Base-by-base conservation (phyloP, 805 yeast species). In the Hanseniaspora lindneri region DNA sequence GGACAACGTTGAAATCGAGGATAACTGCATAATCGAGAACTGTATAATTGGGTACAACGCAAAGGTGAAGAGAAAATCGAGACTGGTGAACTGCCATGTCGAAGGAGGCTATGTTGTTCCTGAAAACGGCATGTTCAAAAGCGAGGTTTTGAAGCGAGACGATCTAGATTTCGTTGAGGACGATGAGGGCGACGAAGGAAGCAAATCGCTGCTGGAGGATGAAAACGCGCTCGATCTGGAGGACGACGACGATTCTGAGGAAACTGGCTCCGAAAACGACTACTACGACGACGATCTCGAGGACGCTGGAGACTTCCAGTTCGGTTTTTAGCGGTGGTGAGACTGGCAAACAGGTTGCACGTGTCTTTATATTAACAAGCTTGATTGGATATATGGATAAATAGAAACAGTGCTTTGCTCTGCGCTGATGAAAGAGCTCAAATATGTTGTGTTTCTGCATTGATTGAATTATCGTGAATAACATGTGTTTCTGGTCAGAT, bases 21-120 rank as follows among this genome's bases (percentile, higher is more conserved):
- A 89, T 62, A 96, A 84, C 55, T 80, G 75, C 41, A 60, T 65
- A 2, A 50, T 71, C 52, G 98, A 92, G 62, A 92, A 89, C 66
- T 85, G 94, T 66, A 79, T 89, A 17, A 69, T 92, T 44, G 98
- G 97, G 14, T 67, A 70, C 36, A 66, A 68, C 41, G 88, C 80
- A 1, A 66, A 65, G n/a, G 71, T 92, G 25, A 79, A 77, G 28
- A 59, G 71, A 48, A 84, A 81, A 62, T 69, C 77, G 37, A 77
- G 73, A 59, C 72, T 92, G 53, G 75, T 79, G 13, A 81, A 81
- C 56, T 89, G 96, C 70, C 80, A 83, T 53, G 81, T 92, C 23
- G 97, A 88, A 63, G 84, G 94, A 9, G 70, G 78, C 1, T 85
- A 79, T 60, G 70, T 69, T 17, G 88, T 92, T 20, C 70, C 74